A percentile compares a stretch with the other conserved stretches of the same genome.
Conservation (phyloP, 2,329 filamentous ascomycete species). For the Colletotrichum sp. region DNA sequence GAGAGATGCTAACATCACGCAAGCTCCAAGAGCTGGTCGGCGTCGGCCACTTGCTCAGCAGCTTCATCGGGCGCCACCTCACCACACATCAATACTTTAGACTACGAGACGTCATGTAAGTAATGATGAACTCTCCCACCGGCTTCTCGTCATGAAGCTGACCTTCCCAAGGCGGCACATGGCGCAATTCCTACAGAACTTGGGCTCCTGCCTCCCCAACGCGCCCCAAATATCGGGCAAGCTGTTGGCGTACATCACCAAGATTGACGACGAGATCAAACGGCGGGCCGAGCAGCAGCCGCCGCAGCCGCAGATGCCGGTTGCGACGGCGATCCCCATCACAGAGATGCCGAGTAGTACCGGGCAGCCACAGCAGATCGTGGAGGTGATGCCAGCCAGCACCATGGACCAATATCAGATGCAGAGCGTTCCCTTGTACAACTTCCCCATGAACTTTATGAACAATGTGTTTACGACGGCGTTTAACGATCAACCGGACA, state of each 20-base stretch:
- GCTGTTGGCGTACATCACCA: conserved; percentile 16
- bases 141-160: neutral
- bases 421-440: neutral
- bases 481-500: conserved; percentile 4
- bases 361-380: neutral
- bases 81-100: conserved; percentile 13
- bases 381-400: neutral
- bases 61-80: conserved; percentile 22
- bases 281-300: neutral
- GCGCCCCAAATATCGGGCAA: conserved; percentile 17
- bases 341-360: neutral
- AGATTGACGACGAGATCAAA: conserved; percentile 12
- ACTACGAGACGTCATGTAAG: conserved; percentile 19
- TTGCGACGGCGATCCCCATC: neutral
- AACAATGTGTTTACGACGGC: conserved; percentile 9
- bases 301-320: neutral
- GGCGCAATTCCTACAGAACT: conserved; percentile 20
- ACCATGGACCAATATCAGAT: conserved; percentile 1
- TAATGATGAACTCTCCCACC: neutral
- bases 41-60: conserved; percentile 21
- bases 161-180: neutral
- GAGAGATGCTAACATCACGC: neutral
- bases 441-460: conserved; percentile 5
- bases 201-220: conserved; percentile 15
- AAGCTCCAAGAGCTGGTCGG: conserved; percentile 23